A percentile compares a stretch with the other conserved stretches of the same genome.
phyloP scores from a whole-genome alignment of 169 alveolate genomes.

The Plasmodium sp. region DNA sequence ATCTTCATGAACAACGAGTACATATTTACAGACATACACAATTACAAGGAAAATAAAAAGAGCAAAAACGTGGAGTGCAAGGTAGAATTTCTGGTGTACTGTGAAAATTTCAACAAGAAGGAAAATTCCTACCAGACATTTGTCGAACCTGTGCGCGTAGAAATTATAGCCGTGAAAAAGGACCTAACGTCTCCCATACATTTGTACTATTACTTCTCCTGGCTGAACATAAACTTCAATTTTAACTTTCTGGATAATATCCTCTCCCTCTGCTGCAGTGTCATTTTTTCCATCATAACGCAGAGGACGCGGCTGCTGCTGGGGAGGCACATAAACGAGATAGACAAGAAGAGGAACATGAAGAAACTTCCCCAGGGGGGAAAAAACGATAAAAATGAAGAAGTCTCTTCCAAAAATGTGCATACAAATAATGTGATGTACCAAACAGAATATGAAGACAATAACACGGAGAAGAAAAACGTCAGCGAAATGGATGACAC shows the following conservation, averaged over 20 bases:
- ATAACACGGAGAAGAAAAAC: conserved; percentile 48
- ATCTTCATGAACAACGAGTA: conserved; percentile 24
- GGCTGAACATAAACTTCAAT: conserved; percentile 68
- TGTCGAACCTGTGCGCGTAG: conserved; percentile 61
- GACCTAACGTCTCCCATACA: conserved; percentile 50
- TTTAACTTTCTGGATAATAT: conserved; percentile 52
- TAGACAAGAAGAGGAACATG: conserved; percentile 6
- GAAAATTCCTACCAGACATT: conserved; percentile 70
- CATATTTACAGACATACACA: conserved; percentile 22
- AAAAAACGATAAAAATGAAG: conserved; percentile 36
- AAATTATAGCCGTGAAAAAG: conserved; percentile 47
- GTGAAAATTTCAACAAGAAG: conserved; percentile 65
- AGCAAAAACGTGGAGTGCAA: conserved; percentile 45
- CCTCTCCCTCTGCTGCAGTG: conserved; percentile 66
- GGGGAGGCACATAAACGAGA: conserved; percentile 52
- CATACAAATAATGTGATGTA: neutral
- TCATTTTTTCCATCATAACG: conserved; percentile 68
- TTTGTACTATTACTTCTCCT: conserved; percentile 59
- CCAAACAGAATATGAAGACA: conserved; percentile 64
- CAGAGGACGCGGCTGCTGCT: conserved; percentile 67
- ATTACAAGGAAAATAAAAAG: conserved; percentile 50
- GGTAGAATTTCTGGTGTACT: conserved; percentile 47
- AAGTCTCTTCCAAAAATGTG: conserved; percentile 42
- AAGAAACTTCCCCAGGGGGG: conserved; percentile 9
- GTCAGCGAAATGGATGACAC: conserved; percentile 70